Evolutionary conservation across 2,329 filamentous ascomycete genomes (phyloP).

Genomic region (Xylariaceae sp.): DNA sequence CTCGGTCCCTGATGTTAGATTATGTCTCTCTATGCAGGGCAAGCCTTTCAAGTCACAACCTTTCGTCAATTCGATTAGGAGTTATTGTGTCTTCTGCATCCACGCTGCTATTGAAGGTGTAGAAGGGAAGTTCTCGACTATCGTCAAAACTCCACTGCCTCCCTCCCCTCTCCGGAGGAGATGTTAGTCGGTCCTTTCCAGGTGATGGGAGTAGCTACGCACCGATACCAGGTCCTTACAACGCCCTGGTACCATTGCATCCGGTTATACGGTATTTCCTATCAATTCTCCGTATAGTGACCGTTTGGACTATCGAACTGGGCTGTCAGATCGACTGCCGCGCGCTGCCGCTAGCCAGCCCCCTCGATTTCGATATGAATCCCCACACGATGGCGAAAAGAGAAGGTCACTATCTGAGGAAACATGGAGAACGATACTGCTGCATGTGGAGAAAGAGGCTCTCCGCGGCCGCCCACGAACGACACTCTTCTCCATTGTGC

Average conservation of each 20-base stretch:
- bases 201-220: constrained; percentile 19
- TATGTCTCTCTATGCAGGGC: constrained; percentile 5
- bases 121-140: constrained; percentile 19
- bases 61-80: too few species aligned
- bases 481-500: too few species aligned
- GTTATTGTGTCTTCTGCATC: not conserved
- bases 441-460: constrained; percentile 4
- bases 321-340: constrained; percentile 21
- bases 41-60: not conserved
- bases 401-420: constrained; percentile 13
- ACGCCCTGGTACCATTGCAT: constrained; percentile 1
- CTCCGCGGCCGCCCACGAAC: too few species aligned
- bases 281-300: constrained; percentile 19
- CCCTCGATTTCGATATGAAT: constrained; percentile 28
- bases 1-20: constrained; percentile 6
- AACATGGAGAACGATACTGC: constrained; percentile 9
- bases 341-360: constrained; percentile 17
- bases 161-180: constrained; percentile 11
- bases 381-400: constrained; percentile 15
- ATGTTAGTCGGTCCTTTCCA: constrained; percentile 10
- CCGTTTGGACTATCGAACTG: constrained; percentile 18
- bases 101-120: constrained; percentile 17
- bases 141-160: constrained; percentile 12
- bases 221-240: constrained; percentile 5
- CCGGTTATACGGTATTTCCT: constrained; percentile 5